Evolutionary conservation across 1,284 basidiomycete genomes (phyloP), one percentile per base, ranked within the genome.

Genomic region (Ustilago trichophora): DNA sequence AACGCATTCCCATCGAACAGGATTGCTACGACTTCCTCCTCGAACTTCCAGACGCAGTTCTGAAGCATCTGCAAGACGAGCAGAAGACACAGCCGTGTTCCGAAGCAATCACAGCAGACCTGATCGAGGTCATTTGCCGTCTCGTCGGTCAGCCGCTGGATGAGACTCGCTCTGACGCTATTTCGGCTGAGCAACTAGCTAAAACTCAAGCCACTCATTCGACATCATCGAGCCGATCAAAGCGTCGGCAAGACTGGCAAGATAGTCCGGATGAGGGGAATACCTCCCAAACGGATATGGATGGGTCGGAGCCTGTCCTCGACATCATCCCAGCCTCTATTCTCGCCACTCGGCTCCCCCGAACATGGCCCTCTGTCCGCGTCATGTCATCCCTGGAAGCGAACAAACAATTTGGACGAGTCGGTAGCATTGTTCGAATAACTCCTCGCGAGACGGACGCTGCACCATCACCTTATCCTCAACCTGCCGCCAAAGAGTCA

Each of bases 341-440:
- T 3, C 13, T 53, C 2, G 29, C 31, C 4, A 68, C 65, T 2
- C 36, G 65, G 11, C n/a, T 51, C 33, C 65, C 65, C 5, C 46
- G 53, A 5, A 62, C 22, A 2, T 68, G 65, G 65, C 65, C 65
- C 15, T 62, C 57, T 11, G 42, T 68, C 4, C 53, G 46, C 15
- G 50, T 68, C 37, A 54, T 68, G 65, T 57, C 65, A 12, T 49
- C 53, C 0, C 25, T 50, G 19, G 54, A 68, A 21, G 65, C 65
- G 8, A 62, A 68, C 50, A 62, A 62, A 31, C 53, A 68, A 41
- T 68, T 68, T 31, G 58, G 65, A 10, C 40, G 65, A 0, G 15
- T 62, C 5, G 65, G 65, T 5, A 57, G 19, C 4, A 40, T 68
- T n/a, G 50, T 68, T 1, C 58, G 65, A 11, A 33, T 56, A 13